phyloP scores from a whole-genome alignment of 352 stramenopile genomes.

The Elongisporangium prolatum region DNA sequence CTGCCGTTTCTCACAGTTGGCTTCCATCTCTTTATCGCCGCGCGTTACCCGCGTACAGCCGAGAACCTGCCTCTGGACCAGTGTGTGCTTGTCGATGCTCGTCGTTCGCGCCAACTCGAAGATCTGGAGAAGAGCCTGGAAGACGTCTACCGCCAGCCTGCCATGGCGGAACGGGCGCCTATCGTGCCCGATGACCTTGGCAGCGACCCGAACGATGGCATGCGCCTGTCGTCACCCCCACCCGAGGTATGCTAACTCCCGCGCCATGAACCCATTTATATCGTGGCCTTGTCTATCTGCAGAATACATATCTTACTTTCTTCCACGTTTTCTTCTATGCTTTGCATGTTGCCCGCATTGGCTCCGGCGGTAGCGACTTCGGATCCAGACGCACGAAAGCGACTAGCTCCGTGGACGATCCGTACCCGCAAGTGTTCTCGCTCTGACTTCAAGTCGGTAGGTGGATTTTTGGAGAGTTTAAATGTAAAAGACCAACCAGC shows the following conservation, averaged over 20 bases:
- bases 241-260: constrained; percentile 36
- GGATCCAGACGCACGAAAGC: neutral
- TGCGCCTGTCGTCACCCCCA: constrained; percentile 63
- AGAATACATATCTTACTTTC: neutral
- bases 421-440: neutral
- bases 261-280: neutral
- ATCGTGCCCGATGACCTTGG: constrained; percentile 77
- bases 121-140: constrained; percentile 55
- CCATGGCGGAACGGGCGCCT: constrained; percentile 53
- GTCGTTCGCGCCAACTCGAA: constrained; percentile 42
- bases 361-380: neutral
- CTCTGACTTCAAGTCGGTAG: neutral
- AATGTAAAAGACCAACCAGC: neutral
- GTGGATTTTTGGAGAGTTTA: neutral
- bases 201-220: constrained; percentile 54
- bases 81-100: constrained; percentile 66
- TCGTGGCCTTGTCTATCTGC: neutral
- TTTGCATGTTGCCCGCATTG: neutral
- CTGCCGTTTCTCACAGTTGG: constrained; percentile 57
- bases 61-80: constrained; percentile 70
- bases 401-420: neutral
- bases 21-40: constrained; percentile 72
- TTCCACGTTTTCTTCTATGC: neutral
- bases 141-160: constrained; percentile 63
- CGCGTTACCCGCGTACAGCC: constrained; percentile 62